phyloP scores from a whole-genome alignment of 2,329 filamentous ascomycete species.

The Neonectria magnoliae region DNA sequence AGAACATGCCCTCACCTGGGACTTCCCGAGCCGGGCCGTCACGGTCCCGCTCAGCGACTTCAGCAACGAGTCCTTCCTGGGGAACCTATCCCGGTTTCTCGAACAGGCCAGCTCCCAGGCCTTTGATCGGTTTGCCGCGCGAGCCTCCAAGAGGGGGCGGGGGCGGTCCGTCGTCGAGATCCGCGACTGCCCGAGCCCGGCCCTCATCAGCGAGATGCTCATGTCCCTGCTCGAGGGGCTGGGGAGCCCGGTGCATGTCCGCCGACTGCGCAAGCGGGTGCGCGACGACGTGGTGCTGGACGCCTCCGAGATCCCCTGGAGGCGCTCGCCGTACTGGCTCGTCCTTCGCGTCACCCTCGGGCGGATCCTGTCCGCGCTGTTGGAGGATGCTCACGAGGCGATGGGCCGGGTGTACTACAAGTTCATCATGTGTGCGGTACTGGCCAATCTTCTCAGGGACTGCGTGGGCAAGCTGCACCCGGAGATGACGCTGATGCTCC shows the following conservation, averaged over 20 bases:
- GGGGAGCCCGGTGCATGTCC: conserved; percentile 52
- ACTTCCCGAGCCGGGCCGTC: conserved; percentile 67
- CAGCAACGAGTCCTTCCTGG: conserved; percentile 52
- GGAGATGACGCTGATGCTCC: conserved; percentile 33
- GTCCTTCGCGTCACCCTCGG: conserved; percentile 67
- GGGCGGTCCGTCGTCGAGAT: conserved; percentile 58
- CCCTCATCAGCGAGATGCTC: conserved; percentile 67
- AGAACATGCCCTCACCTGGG: conserved; percentile 62
- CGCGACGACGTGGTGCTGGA: conserved; percentile 69
- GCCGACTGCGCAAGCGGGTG: conserved; percentile 64
- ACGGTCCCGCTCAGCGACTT: conserved; percentile 52
- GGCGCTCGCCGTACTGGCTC: conserved; percentile 70
- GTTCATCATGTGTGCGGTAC: conserved; percentile 60
- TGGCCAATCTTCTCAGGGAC: conserved; percentile 59
- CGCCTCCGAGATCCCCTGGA: conserved; percentile 64
- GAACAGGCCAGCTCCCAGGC: conserved; percentile 65
- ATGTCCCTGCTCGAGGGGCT: conserved; percentile 68
- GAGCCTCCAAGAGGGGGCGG: conserved; percentile 62
- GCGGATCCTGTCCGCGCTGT: conserved; percentile 57
- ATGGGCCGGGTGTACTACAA: conserved; percentile 63
- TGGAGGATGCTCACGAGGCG: conserved; percentile 38
- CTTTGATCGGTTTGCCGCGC: conserved; percentile 62
- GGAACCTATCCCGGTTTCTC: conserved; percentile 61
- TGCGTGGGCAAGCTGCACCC: conserved; percentile 23
- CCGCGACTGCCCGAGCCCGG: conserved; percentile 67